These are phyloP conservation scores for Triticum aestivum DNA, from an alignment of 176 grass and related monocot genomes.

Conservation along the genomic window IWGSC_CS_RefSeq_v2.1 NC_057804.1:588807579-588808078, in stretches of 20 bases:
- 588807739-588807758: neutral
- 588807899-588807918: neutral
- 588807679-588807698: neutral
- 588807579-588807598: neutral
- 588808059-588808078: neutral
- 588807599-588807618: neutral
- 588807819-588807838: neutral
- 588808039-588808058: neutral
- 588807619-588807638: neutral
- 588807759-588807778: neutral
- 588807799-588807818: neutral
- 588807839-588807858: neutral
- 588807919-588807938: neutral
- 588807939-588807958: neutral
- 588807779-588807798: neutral
- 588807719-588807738: neutral
- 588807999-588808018: neutral
- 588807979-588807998: neutral
- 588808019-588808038: neutral
- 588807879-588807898: neutral
- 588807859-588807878: neutral
- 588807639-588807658: neutral
- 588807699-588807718: neutral
- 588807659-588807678: no score
- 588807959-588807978: neutral